Evolutionary conservation across 2,329 filamentous ascomycete genomes (phyloP), one percentile per base, ranked within the genome.

Genomic region (Fusarium pseudocircinatum): DNA sequence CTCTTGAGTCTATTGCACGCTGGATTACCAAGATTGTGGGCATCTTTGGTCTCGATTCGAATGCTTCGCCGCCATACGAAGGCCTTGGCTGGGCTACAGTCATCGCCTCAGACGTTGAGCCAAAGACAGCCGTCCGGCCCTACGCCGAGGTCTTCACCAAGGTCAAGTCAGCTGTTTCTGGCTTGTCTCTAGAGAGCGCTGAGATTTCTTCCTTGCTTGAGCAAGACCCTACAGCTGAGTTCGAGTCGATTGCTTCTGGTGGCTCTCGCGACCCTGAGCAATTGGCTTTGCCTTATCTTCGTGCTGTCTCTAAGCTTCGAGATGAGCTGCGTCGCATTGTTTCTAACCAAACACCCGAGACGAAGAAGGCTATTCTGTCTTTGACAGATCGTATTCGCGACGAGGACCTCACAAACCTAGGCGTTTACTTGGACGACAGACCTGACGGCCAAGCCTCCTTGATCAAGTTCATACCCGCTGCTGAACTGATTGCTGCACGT

Each of bases 361-460:
- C 90, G 4, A 90, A 92, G 67, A 94, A 94, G 79, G 88, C 92
- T 7, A 90, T 96, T 42, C 89, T 98, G 4, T 82, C 86, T 1
- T 88, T 97, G 52, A 96, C 93, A 74, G 96, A 97, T 79, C 87
- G 89, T 24, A 89, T 98, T 47, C 93, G 95, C 59, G 94, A 98
- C 80, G 87, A 90, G 15, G 91, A 95, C 63, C 89, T 98, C 16
- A 95, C 93, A 77, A 91, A 95, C 65, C 85, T 97, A 0, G 94
- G 92, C 42, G 92, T 98, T 65, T 97, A 97, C 78, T 90, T 98
- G 2, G 95, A 98, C 79, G 95, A 98, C 78, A 90, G 94, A 56
- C 84, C 84, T n/a, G 88, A 88, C 52, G 85, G 85, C 61, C 87
- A 87, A 79, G 92, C 90, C 1, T 94, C 94, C 1, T 87, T 97